A percentile compares a stretch with the other conserved stretches of the same genome.
These are phyloP conservation scores for Periconia sp. DNA, from an alignment of 2,329 filamentous ascomycete species.

Conservation along the genomic window DNA sequence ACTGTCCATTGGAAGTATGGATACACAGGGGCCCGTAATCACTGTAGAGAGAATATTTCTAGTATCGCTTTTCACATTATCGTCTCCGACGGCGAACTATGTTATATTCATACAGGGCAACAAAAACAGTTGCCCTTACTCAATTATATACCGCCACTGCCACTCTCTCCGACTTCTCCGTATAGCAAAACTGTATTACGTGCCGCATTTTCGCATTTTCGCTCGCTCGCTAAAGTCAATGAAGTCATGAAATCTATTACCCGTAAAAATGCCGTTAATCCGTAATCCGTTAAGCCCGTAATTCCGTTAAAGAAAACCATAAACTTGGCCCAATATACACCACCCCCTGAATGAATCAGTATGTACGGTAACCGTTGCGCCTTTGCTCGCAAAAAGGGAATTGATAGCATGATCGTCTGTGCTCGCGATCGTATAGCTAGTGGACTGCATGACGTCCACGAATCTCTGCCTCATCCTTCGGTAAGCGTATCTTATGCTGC, in stretches of 20 bases:
- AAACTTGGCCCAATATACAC: neutral
- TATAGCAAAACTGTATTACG: neutral
- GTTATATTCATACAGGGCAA: no score
- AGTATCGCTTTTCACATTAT: no score
- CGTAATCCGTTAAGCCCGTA: slow-evolving; percentile 10
- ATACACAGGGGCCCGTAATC: no score
- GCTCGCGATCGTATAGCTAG: neutral
- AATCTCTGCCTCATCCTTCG: neutral
- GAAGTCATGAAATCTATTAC: slow-evolving; percentile 14
- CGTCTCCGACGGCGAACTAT: no score
- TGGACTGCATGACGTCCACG: neutral
- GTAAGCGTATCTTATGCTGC: neutral
- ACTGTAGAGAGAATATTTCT: no score
- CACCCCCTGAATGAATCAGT: neutral
- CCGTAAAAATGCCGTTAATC: slow-evolving; percentile 6
- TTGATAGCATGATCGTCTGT: neutral
- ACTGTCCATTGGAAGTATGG: no score
- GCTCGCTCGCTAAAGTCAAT: neutral
- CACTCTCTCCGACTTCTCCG: neutral
- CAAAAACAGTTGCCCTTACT: no score
- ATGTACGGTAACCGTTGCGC: slow-evolving; percentile 7
- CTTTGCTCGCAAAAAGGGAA: neutral
- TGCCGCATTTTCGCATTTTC: neutral
- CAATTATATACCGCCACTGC: no score
- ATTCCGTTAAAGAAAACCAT: slow-evolving; percentile 5